A percentile compares a stretch with the other conserved stretches of the same genome.
Conservation (phyloP, 352 stramenopile species). For the Pythium angustatum region DNA sequence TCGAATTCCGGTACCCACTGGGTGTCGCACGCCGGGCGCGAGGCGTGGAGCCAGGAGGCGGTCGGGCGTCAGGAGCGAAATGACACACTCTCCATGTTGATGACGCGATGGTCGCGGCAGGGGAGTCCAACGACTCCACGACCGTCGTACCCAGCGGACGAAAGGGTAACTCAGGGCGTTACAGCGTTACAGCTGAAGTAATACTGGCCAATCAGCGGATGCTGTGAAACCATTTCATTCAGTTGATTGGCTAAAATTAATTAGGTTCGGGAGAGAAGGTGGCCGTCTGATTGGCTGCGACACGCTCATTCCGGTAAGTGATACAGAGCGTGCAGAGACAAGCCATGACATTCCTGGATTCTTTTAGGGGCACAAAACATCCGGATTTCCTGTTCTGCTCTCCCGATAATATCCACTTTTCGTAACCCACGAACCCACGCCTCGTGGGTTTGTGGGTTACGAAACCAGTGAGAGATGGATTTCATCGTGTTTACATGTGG, state of each 20-base stretch:
- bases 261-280: background rate
- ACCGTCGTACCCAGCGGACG: conserved; percentile 10
- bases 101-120: conserved; percentile 12
- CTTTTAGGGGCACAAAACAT: background rate
- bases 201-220: conserved; percentile 11
- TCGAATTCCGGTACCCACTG: too few relatives aligned
- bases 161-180: conserved; percentile 26
- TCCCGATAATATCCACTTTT: conserved; percentile 4
- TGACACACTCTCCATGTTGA: conserved; percentile 10
- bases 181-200: conserved; percentile 1
- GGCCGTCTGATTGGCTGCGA: conserved; percentile 22
- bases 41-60: background rate
- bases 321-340: conserved; percentile 20
- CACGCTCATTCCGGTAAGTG: background rate
- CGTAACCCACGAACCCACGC: conserved; percentile 1
- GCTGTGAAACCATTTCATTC: too few relatives aligned
- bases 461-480: too few relatives aligned
- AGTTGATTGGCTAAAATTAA: conserved; percentile 22
- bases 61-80: conserved; percentile 4
- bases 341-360: background rate
- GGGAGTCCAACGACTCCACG: conserved; percentile 6
- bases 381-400: background rate
- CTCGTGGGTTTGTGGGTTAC: too few relatives aligned
- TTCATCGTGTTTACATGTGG: background rate
- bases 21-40: too few relatives aligned